phyloP scores from a whole-genome alignment of 108 stramenopile species.

The Pseudonitzschia multistriata region DNA sequence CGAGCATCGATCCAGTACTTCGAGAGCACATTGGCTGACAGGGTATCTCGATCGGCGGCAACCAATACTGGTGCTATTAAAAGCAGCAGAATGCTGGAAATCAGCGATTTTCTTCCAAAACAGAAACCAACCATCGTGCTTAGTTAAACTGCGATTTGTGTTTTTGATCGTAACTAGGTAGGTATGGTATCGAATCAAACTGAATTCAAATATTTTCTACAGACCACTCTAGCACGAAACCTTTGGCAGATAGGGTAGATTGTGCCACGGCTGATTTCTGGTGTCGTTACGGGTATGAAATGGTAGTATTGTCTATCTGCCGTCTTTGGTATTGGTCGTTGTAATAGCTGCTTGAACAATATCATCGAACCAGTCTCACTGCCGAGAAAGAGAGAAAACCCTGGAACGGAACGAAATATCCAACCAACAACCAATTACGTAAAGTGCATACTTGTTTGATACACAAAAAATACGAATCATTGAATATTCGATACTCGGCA shows the following conservation, averaged over 20 bases:
- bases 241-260: too few species aligned
- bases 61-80: background rate
- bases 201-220: too few species aligned
- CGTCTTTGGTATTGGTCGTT: too few species aligned
- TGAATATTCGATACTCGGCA: background rate
- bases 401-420: background rate
- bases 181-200: too few species aligned
- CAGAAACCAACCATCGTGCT: background rate
- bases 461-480: background rate
- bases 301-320: too few species aligned
- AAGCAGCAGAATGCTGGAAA: background rate
- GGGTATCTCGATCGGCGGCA: conserved; percentile 8
- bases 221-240: too few species aligned
- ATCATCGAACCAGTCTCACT: too few species aligned
- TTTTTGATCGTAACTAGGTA: too few species aligned
- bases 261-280: too few species aligned
- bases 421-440: background rate
- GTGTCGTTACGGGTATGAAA: too few species aligned
- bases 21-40: conserved; percentile 15
- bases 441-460: background rate
- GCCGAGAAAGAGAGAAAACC: background rate
- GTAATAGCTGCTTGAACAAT: too few species aligned
- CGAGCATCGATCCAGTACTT: conserved; percentile 37
- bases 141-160: too few species aligned
- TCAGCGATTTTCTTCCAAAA: background rate